These are phyloP conservation scores for Cucumis hystrix DNA, from an alignment of 306 rosid genomes.

Conservation along the genomic window DNA sequence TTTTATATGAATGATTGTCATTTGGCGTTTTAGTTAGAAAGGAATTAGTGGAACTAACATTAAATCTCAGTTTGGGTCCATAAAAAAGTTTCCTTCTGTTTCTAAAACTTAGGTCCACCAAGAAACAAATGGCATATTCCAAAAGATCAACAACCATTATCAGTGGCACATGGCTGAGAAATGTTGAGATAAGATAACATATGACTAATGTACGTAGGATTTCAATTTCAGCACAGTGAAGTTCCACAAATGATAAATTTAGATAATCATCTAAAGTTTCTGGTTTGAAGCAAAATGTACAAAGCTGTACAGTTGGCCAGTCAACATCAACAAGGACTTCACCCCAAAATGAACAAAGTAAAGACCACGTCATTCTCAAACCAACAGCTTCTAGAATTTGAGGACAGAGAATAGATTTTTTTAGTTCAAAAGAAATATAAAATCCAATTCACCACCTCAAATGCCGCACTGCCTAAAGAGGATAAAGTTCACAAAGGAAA, in stretches of 20 bases:
- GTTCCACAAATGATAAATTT: not conserved
- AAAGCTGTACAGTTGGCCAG: not conserved
- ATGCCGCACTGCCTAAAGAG: not conserved
- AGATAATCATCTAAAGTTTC: not conserved
- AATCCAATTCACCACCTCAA: not conserved
- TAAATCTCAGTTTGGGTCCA: not conserved
- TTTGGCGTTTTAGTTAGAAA: not conserved
- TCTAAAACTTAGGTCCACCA: not conserved
- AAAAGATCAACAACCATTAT: not conserved
- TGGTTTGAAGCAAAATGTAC: not conserved
- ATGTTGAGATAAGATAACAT: not conserved
- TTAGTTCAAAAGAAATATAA: not conserved
- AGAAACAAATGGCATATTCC: not conserved
- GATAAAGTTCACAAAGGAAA: not conserved
- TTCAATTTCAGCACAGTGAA: not conserved
- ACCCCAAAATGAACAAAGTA: not conserved
- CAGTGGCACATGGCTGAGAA: not conserved
- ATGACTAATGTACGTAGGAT: not conserved
- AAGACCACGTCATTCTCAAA: conserved; percentile 3
- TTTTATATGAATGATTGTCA: not conserved
- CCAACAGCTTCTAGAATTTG: not conserved
- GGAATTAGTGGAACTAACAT: not conserved
- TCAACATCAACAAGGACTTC: conserved; percentile 1
- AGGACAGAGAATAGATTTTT: not conserved
- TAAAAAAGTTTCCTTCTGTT: not conserved